phyloP scores from a whole-genome alignment of 164 flowering plant species.

The Vitis cinerea region DNA sequence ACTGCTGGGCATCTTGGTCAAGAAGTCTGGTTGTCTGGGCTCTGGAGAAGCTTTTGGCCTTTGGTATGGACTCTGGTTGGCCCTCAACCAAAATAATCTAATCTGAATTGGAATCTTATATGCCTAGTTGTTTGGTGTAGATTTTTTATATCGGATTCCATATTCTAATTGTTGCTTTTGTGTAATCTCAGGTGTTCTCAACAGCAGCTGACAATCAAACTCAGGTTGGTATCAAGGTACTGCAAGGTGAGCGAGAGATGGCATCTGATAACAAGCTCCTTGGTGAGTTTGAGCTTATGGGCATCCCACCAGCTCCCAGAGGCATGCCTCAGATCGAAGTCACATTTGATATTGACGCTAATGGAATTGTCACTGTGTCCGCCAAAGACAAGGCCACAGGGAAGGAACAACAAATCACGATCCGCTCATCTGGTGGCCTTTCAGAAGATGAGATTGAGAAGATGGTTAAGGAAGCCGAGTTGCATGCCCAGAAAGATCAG shows the following conservation, averaged over 20 bases:
- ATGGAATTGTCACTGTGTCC: slow-evolving; percentile 69
- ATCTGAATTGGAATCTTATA: too few relatives aligned
- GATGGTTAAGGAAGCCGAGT: slow-evolving; percentile 77
- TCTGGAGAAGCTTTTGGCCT: background rate
- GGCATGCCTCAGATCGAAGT: slow-evolving; percentile 76
- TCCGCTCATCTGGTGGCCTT: slow-evolving; percentile 68
- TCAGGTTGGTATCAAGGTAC: slow-evolving; percentile 68
- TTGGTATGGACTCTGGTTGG: background rate
- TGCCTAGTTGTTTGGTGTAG: background rate
- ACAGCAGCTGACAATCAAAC: slow-evolving; percentile 89
- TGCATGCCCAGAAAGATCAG: slow-evolving; percentile 64
- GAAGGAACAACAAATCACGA: slow-evolving; percentile 70
- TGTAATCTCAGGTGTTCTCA: slow-evolving; percentile 63
- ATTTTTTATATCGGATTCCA: background rate
- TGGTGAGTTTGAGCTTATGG: slow-evolving; percentile 71
- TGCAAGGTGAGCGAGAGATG: slow-evolving; percentile 81
- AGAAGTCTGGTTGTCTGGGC: background rate
- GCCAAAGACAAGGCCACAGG: slow-evolving; percentile 72
- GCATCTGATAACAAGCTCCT: slow-evolving; percentile 64
- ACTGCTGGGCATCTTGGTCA: background rate
- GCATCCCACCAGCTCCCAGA: slow-evolving; percentile 71
- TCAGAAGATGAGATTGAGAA: slow-evolving; percentile 70
- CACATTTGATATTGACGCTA: slow-evolving; percentile 70
- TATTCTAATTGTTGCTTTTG: background rate
- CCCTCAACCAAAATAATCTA: background rate